Percentiles rank a stretch among this genome's conserved stretches.
Conservation (phyloP, 306 rosid species). For the Canavalia ensiformis region DNA sequence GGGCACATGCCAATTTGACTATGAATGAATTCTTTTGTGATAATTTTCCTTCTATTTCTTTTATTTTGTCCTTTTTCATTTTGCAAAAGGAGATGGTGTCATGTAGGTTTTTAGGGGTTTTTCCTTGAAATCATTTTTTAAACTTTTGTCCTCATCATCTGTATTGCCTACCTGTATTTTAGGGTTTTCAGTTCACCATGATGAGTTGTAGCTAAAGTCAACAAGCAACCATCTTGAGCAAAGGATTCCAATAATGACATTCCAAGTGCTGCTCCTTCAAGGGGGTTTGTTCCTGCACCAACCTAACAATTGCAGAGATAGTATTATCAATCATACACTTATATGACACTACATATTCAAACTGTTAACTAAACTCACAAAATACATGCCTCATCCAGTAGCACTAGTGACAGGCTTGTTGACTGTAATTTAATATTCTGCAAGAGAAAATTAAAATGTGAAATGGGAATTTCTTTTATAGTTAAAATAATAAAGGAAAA, state of each 20-base stretch:
- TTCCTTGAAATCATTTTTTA: conserved; percentile 5
- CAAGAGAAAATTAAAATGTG: conserved; percentile 44
- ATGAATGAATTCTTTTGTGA: neutral
- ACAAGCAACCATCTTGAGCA: conserved; percentile 75
- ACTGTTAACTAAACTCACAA: conserved; percentile 19
- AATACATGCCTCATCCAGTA: conserved; percentile 85
- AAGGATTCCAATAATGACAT: conserved; percentile 90
- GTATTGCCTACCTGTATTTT: conserved; percentile 82
- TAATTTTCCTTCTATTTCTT: conserved; percentile 11
- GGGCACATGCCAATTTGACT: neutral
- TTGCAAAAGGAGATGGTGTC: neutral
- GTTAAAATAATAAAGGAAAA: neutral
- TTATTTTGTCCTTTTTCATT: conserved; percentile 17
- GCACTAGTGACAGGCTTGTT: conserved; percentile 79
- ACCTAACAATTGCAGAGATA: conserved; percentile 68
- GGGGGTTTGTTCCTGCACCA: conserved; percentile 98
- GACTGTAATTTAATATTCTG: conserved; percentile 84
- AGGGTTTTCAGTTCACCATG: conserved; percentile 97
- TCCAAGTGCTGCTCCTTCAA: conserved; percentile 98
- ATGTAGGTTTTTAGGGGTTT: neutral
- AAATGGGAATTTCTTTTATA: conserved; percentile 27
- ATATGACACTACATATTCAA: conserved; percentile 30
- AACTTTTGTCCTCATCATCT: conserved; percentile 16
- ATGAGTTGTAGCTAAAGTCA: conserved; percentile 96
- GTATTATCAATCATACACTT: conserved; percentile 20